Evolutionary conservation across 1,139 yeast species (phyloP).

Genomic region (Geotrichum fermentans): DNA sequence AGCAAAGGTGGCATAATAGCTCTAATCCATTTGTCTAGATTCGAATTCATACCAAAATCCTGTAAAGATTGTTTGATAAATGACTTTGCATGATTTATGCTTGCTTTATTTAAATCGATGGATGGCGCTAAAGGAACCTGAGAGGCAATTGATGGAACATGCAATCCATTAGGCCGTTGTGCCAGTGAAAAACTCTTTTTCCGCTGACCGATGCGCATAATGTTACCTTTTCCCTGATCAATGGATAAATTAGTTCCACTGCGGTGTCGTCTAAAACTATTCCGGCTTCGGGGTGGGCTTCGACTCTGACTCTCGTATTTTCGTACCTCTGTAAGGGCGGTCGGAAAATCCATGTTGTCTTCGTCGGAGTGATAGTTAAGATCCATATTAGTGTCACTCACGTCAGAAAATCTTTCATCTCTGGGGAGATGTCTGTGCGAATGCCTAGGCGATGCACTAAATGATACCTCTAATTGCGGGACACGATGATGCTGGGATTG

Average conservation of each 20-base stretch:
- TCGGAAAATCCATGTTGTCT: conserved; percentile 12
- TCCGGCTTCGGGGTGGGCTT: conserved; percentile 16
- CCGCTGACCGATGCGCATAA: conserved; percentile 29
- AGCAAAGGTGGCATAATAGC: conserved; percentile 46
- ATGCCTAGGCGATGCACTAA: conserved; percentile 20
- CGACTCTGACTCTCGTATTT: conserved; percentile 15
- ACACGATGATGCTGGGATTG: conserved; percentile 6
- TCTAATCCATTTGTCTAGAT: conserved; percentile 53
- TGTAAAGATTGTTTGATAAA: conserved; percentile 61
- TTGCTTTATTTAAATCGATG: conserved; percentile 39
- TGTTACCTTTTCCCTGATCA: conserved; percentile 24
- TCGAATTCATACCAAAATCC: conserved; percentile 55
- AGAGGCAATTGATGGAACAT: conserved; percentile 16
- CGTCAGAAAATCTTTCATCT: conserved; percentile 13
- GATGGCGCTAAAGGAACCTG: conserved; percentile 14
- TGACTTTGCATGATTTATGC: conserved; percentile 42
- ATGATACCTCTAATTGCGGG: conserved; percentile 25
- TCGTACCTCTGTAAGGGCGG: conserved; percentile 8
- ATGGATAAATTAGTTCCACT: conserved; percentile 27
- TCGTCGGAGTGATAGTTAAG: conserved; percentile 15
- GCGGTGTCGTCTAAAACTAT: conserved; percentile 26
- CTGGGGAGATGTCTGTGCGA: conserved; percentile 3
- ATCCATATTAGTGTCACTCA: conserved; percentile 2
- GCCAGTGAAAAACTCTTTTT: conserved; percentile 25
- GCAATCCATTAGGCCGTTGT: conserved; percentile 12